Conservation (phyloP, 352 stramenopile genomes). For the Phytophthora cryptogea region DNA sequence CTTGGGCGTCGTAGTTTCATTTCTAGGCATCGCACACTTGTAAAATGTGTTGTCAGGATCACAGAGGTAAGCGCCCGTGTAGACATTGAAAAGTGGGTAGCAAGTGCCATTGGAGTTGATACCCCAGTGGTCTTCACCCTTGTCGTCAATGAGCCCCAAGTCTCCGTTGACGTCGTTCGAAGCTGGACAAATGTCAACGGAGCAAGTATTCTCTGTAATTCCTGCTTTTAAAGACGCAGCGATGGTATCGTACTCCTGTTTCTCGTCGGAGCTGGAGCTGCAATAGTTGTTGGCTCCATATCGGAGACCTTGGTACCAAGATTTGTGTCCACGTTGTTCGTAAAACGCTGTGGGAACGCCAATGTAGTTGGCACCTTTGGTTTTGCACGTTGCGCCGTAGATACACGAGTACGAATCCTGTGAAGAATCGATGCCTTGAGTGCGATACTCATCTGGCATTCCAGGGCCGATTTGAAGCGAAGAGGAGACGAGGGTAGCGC, state of each 20-base stretch:
- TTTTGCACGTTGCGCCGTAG: constrained; percentile 49
- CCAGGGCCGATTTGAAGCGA: constrained; percentile 88
- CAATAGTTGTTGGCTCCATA: constrained; percentile 59
- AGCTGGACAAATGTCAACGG: constrained; percentile 28
- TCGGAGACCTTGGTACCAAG: constrained; percentile 64
- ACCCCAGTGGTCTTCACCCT: constrained; percentile 40
- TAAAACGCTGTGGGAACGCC: constrained; percentile 38
- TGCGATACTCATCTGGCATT: constrained; percentile 59
- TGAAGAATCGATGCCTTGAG: constrained; percentile 34
- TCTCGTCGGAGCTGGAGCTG: constrained; percentile 6
- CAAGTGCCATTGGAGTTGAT: constrained; percentile 73
- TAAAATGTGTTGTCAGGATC: constrained; percentile 45
- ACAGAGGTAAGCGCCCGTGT: constrained; percentile 58
- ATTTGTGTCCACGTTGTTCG: constrained; percentile 47
- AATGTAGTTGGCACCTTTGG: constrained; percentile 45
- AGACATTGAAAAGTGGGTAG: constrained; percentile 60
- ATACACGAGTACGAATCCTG: constrained; percentile 39
- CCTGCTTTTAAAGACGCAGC: constrained; percentile 23
- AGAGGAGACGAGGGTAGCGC: constrained; percentile 75
- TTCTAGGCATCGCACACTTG: constrained; percentile 30
- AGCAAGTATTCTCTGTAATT: constrained; percentile 37
- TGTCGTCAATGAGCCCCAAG: constrained; percentile 28
- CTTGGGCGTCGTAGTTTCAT: constrained; percentile 27
- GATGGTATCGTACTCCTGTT: constrained; percentile 24
- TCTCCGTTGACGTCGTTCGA: constrained; percentile 41